Conservation (phyloP, 768 basidiomycete genomes). For the Mycena maculata region DNA sequence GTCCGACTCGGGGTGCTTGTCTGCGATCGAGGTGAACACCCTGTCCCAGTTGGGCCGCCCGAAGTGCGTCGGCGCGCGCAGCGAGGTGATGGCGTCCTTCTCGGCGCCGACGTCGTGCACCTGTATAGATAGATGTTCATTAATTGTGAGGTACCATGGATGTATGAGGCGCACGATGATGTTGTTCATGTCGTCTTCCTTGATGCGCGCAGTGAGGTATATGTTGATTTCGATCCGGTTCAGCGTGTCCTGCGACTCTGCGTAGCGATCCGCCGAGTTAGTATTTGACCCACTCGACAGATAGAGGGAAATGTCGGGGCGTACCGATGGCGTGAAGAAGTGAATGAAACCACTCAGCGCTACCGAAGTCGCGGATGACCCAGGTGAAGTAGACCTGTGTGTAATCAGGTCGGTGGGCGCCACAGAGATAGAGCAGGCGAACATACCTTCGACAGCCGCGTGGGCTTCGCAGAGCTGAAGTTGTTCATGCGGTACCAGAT, state of each 20-base stretch:
- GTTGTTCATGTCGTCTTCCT: constrained; percentile 94
- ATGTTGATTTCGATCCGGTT: constrained; percentile 94
- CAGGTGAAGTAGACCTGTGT: constrained; percentile 86
- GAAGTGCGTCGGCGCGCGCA: constrained; percentile 93
- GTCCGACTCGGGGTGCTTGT: constrained; percentile 90
- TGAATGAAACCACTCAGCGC: constrained; percentile 95
- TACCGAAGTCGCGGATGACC: constrained; percentile 95
- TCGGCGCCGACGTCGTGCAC: constrained; percentile 93
- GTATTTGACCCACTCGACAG: too few relatives aligned
- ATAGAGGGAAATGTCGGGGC: too few relatives aligned
- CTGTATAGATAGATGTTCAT: too few relatives aligned
- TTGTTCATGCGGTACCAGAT: constrained; percentile 98
- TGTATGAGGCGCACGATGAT: constrained; percentile 71
- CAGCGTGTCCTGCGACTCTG: constrained; percentile 89
- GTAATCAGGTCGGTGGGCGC: neutral
- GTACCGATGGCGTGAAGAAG: constrained; percentile 93
- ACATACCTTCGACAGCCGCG: constrained; percentile 82
- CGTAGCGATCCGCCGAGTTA: too few relatives aligned
- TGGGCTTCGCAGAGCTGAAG: constrained; percentile 78
- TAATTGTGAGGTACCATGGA: too few relatives aligned
- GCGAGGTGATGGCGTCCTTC: constrained; percentile 89
- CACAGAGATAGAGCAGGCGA: neutral
- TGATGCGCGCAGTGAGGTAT: constrained; percentile 91
- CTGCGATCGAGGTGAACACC: constrained; percentile 76
- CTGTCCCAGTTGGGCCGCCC: constrained; percentile 90